Percentiles rank a stretch among this genome's conserved stretches.
phyloP scores from a whole-genome alignment of 345 rosid species.

The Eutrema heterophyllum region DNA sequence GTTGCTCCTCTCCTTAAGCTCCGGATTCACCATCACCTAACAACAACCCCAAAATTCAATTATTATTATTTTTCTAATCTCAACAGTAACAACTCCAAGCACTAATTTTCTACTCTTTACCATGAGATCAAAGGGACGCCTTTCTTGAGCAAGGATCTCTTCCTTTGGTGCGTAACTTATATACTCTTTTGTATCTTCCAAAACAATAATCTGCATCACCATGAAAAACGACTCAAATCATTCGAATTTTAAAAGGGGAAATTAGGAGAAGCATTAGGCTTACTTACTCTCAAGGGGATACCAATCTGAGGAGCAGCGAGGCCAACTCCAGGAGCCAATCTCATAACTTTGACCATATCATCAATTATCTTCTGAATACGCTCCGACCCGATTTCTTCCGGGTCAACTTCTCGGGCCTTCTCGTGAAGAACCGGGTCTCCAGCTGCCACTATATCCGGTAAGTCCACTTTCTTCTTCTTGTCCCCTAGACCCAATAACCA shows the following conservation, averaged over 20 bases:
- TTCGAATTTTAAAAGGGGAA: background rate
- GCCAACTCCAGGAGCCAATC: conserved; percentile 88
- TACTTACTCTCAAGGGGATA: conserved; percentile 55
- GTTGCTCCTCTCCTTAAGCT: conserved; percentile 52
- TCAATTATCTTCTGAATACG: conserved; percentile 83
- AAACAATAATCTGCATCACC: conserved; percentile 60
- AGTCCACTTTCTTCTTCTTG: conserved; percentile 47
- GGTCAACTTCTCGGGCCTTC: conserved; percentile 68
- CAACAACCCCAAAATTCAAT: conserved; percentile 11
- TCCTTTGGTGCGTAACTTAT: conserved; percentile 76
- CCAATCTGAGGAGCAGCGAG: conserved; percentile 98
- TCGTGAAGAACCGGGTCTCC: conserved; percentile 97
- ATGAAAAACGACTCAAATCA: background rate
- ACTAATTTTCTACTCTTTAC: conserved; percentile 26
- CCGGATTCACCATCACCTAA: conserved; percentile 89
- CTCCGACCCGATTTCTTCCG: conserved; percentile 66
- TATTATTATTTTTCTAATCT: background rate
- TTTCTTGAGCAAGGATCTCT: conserved; percentile 63
- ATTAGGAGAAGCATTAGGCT: background rate
- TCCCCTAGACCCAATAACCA: conserved; percentile 87
- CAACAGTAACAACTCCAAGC: background rate
- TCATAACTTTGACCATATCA: conserved; percentile 71
- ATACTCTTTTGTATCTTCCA: conserved; percentile 86
- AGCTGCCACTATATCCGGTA: conserved; percentile 66
- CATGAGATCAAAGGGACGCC: conserved; percentile 77